Evolutionary conservation across 2,329 filamentous ascomycete species (phyloP), one percentile per base, ranked within the genome.

Genomic region (Colletotrichum camelliae): DNA sequence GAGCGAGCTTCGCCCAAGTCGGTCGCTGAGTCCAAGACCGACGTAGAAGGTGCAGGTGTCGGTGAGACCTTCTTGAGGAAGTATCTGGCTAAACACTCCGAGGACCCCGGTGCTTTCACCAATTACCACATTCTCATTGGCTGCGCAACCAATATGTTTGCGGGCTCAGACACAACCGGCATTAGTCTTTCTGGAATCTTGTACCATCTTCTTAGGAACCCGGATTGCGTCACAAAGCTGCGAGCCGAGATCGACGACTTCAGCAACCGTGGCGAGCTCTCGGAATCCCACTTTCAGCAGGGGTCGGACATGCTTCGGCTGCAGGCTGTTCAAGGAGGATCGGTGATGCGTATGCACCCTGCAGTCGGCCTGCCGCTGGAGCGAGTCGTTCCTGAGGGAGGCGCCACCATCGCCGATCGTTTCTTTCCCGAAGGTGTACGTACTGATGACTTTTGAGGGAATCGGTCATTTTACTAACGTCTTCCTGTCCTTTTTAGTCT

Each of bases 261-360:
- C 35, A 67, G 60, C 2, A 21, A 31, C 18, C 27, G 48, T 3
- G 76, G 76, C 2, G 57, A 77, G 35, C 69, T 82, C 7, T 80
- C 79, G 10, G 12, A 73, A 5, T 70, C 79, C 66, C 61, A 79
- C 81, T 0, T 88, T 83, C 79, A 85, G 35, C 85, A 86, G 77
- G n/a, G n/a, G n/a, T n/a, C n/a, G n/a, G 82, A 80, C 62, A 80
- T 89, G 79, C 88, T 87, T 0, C 92, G 91, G 75, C 83, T 91
- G 18, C 86, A 91, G 74, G 89, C 89, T 1, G 85, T 88, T 91
- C 52, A 89, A 90, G 67, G 89, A 91, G 79, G n/a, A n/a, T n/a
- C n/a, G n/a, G 86, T 87, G 0, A 80, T 91, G 21, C 86, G 90
- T 16, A 81, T 91, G 24, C 87, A 89, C 66, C 85, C 89, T 1